Evolutionary conservation across 2,329 filamentous ascomycete genomes (phyloP), one percentile per base, ranked within the genome.

Genomic region (Cytospora mali): DNA sequence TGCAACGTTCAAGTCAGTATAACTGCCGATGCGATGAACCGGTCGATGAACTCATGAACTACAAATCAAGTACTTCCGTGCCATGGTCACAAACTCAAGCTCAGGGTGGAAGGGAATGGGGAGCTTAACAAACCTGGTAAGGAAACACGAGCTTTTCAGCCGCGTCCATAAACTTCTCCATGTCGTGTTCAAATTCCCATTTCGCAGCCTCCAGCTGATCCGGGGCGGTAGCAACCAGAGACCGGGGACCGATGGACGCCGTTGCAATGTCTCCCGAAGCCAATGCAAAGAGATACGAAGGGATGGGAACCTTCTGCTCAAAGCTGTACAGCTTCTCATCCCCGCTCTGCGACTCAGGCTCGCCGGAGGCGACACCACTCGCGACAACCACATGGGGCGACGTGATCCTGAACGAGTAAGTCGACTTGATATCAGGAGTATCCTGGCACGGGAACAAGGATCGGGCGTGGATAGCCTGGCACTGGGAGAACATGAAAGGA

Each of bases 401-500:
- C 28, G 88, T 88, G 72, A 99, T 89, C 71, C 89, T 90, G 80
- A 97, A 97, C 66, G 88, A 88, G 76, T 93, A 93, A 1, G 93
- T 96, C n/a, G 91, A 93, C 80, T 99, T 99, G 71, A 97, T 91
- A 74, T 97, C 94, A 3, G 95, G 95, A 0, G 95, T 98, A 73
- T 99, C 95, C 79, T 98, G 94, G 77, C 94, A 98, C 7, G 95
- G 95, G 75, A 98, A 96, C 65, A 98, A 85, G 54, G 93, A 96
- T 64, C 95, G 88, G 50, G 92, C 92, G 72, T 98, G 93, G 71
- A 97, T 98, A 59, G 94, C 93, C 80, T 99, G 94, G 75, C 93
- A 97, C 80, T 98, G 95, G 51, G 92, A 96, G 80, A 98, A 98
- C 88, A 98, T 94, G 77, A 97, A 98, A 1, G 94, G 94, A 69